These are phyloP conservation scores for Trichosanthes cucumerina DNA, from an alignment of 306 rosid genomes.

Conservation along the genomic window DNA sequence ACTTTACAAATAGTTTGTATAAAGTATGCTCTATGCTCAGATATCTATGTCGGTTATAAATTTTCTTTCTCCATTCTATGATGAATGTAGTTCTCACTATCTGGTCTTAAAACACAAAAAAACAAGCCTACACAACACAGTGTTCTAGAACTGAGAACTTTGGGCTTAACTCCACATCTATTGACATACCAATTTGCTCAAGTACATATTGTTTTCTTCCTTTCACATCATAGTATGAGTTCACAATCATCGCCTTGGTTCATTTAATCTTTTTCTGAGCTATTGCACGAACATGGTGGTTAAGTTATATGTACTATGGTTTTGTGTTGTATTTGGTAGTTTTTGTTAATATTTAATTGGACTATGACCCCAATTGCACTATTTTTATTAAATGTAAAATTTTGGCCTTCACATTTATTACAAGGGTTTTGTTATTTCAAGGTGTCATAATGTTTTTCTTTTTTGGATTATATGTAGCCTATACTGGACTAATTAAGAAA, in stretches of 20 bases:
- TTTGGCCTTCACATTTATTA: conserved; percentile 1
- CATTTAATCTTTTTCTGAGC: conserved; percentile 10
- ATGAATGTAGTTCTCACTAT: conserved; percentile 21
- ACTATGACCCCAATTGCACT: background rate
- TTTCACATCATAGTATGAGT: background rate
- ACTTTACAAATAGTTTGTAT: background rate
- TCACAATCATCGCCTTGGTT: background rate
- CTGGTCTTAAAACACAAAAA: conserved; percentile 41
- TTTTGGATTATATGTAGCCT: conserved; percentile 50
- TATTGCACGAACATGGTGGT: background rate
- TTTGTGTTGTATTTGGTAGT: background rate
- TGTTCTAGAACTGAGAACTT: conserved; percentile 86
- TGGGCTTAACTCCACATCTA: conserved; percentile 94
- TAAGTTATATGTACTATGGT: background rate
- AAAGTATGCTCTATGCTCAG: background rate
- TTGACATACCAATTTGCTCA: conserved; percentile 90
- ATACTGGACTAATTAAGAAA: too few species aligned
- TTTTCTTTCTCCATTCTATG: background rate
- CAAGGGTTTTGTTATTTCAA: conserved; percentile 14
- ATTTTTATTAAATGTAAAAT: too few species aligned
- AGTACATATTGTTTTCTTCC: conserved; percentile 31
- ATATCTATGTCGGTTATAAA: background rate
- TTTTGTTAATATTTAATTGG: background rate
- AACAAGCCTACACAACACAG: conserved; percentile 96
- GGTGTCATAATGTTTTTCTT: background rate